phyloP scores from a whole-genome alignment of 2,329 filamentous ascomycete species.

The Thermomyces lanuginosus region DNA sequence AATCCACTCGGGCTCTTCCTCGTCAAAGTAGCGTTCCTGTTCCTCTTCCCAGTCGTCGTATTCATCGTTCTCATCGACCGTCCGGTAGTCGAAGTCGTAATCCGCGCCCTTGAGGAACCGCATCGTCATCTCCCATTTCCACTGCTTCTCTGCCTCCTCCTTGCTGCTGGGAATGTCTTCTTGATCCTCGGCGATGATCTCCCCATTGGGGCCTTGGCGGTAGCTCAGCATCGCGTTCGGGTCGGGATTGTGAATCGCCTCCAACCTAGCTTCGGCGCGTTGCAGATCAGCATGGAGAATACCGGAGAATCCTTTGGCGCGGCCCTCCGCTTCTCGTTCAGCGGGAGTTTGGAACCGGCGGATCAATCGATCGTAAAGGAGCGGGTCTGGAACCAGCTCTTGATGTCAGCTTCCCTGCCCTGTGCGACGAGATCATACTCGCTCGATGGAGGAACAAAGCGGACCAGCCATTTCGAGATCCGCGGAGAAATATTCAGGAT shows the following conservation, averaged over 20 bases:
- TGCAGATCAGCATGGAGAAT: slow-evolving; percentile 61
- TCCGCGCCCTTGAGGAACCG: slow-evolving; percentile 63
- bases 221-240: slow-evolving; percentile 36
- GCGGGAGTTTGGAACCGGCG: slow-evolving; percentile 56
- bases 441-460: slow-evolving; percentile 13
- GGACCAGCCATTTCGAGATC: slow-evolving; percentile 47
- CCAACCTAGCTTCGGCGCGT: slow-evolving; percentile 60
- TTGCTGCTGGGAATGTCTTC: slow-evolving; percentile 42
- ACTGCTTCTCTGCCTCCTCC: slow-evolving; percentile 51
- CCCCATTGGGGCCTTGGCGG: slow-evolving; percentile 35
- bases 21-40: slow-evolving; percentile 66
- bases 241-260: slow-evolving; percentile 40
- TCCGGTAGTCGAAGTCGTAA: slow-evolving; percentile 58
- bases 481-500: slow-evolving; percentile 55
- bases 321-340: slow-evolving; percentile 59
- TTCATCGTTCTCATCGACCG: slow-evolving; percentile 55
- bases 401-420: slow-evolving; percentile 12
- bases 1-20: slow-evolving; percentile 55
- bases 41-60: slow-evolving; percentile 50
- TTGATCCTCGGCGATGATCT: slow-evolving; percentile 42
- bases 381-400: slow-evolving; percentile 42
- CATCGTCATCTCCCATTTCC: slow-evolving; percentile 55
- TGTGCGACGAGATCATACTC: background rate
- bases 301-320: slow-evolving; percentile 60
- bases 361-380: slow-evolving; percentile 68